A percentile compares a stretch with the other conserved stretches of the same genome.
Evolutionary conservation across 208 protist genomes (phyloP).

Genomic region (Acanthamoeba royreba): DNA sequence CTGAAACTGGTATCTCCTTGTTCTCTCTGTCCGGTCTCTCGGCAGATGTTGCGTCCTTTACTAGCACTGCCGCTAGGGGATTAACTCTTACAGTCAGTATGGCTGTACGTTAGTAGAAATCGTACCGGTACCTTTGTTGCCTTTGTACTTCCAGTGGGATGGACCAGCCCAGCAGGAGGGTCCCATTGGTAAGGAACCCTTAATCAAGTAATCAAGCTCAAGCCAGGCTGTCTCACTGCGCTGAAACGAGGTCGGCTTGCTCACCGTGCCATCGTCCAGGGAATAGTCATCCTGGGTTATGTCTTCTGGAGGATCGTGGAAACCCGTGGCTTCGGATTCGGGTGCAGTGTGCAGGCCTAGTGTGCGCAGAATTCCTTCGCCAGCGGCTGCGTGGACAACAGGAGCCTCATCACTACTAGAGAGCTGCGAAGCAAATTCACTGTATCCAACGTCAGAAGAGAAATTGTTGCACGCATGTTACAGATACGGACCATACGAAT

Average conservation of each 20-base stretch:
- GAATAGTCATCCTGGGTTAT: too few species aligned
- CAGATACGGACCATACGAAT: too few species aligned
- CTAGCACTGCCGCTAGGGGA: neutral
- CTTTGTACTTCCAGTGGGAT: neutral
- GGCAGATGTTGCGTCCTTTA: neutral
- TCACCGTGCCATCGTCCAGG: too few species aligned
- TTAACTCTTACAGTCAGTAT: neutral
- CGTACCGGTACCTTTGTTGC: neutral
- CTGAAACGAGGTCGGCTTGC: too few species aligned
- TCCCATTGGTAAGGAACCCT: neutral
- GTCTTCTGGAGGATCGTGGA: too few species aligned
- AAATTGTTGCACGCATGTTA: too few species aligned
- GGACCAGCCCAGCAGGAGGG: neutral
- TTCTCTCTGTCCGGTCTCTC: neutral
- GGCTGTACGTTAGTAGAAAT: neutral
- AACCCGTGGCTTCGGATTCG: too few species aligned
- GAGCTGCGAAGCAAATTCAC: neutral
- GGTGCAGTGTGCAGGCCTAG: neutral
- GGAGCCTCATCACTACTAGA: neutral
- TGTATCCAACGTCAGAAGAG: neutral
- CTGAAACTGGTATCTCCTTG: neutral
- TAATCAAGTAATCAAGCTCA: too few species aligned
- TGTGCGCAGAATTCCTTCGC: neutral
- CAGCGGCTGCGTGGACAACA: too few species aligned
- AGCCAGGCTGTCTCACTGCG: too few species aligned